A percentile compares a stretch with the other conserved stretches of the same genome.
Evolutionary conservation across 345 rosid genomes (phyloP).

Genomic region (Arabidopsis suecica): DNA sequence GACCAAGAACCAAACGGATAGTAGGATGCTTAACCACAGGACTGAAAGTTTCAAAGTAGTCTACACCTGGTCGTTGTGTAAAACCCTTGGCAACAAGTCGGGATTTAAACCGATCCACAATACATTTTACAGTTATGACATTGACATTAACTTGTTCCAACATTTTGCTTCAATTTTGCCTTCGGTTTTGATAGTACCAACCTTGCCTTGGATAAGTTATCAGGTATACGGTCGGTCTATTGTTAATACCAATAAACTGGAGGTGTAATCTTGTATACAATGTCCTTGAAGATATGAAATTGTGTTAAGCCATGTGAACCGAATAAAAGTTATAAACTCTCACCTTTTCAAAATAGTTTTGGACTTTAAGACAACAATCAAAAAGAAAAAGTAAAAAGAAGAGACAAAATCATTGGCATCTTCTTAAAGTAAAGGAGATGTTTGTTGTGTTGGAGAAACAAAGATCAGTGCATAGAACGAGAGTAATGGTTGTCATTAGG

Average conservation of each 20-base stretch:
- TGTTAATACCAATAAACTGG: not conserved
- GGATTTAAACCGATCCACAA: too few species aligned
- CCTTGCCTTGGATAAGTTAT: not conserved
- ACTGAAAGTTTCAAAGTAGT: too few species aligned
- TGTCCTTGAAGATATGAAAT: not conserved
- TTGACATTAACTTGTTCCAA: not conserved
- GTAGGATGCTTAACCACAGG: too few species aligned
- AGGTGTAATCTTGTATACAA: not conserved
- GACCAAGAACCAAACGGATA: too few species aligned
- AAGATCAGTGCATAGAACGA: constrained; percentile 56
- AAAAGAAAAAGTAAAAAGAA: not conserved
- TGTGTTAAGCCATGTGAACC: not conserved
- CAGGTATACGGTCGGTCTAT: not conserved
- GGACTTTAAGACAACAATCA: not conserved
- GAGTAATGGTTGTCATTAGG: constrained; percentile 96
- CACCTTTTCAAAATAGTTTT: not conserved
- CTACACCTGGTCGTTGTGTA: too few species aligned
- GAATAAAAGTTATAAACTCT: not conserved
- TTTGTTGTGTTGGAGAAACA: constrained; percentile 12
- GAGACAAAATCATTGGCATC: constrained; percentile 26
- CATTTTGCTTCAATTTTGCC: not conserved
- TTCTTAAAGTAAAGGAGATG: constrained; percentile 6
- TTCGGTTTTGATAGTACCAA: not conserved
- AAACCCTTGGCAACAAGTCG: too few species aligned
- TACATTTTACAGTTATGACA: too few species aligned